Evolutionary conservation across 768 basidiomycete genomes (phyloP), one percentile per base, ranked within the genome.

Genomic region (Mrakia gelida): DNA sequence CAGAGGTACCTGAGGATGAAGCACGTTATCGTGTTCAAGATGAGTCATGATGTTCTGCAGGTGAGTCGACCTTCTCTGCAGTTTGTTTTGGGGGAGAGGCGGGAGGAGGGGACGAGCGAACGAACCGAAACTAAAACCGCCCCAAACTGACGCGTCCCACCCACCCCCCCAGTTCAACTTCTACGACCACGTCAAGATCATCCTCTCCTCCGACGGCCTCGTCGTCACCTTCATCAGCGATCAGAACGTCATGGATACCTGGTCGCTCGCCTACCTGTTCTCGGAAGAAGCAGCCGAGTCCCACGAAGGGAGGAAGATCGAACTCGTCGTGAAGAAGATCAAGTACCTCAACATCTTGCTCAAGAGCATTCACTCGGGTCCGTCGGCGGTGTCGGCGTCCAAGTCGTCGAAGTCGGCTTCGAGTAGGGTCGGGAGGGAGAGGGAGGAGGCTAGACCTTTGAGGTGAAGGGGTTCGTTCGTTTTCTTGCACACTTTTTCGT

Each of bases 1-100:
- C 92, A 94, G 85, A 93, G 93, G 85, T 98, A 96, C 84, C 88
- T 98, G 80, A 88, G 96, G 80, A 95, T 96, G 93, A 97, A 96
- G 85, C 91, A 95, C 81, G 94, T 95, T 70, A 95, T 98, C 80
- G 91, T 98, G 45, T 99, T 99, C 88, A 92, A 94, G 87, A 85
- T 98, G 85, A 95, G 93, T 84, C 94, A 97, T 82, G 95, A 96
- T 81, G 91, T 94, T 75, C 85, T 98, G n/a, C 96, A 98, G 90
- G 95, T 93, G 77, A 65, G 88, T 81, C 80, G 30, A n/a, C 16
- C 45, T 62, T n/a, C 59, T 32, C 62, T 68, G 62, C 61, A 77
- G 23, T 67, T 23, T 38, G 3, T 38, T 38, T 38, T 8, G 38
- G 45, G 45, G 9, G 11, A 38, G 41, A 70, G 28, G 11, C 1